Percentiles rank a stretch among this genome's conserved stretches.
These are phyloP conservation scores for Chrysophaeum taylorii DNA, from an alignment of 352 stramenopile genomes.

Conservation along the genomic window DNA sequence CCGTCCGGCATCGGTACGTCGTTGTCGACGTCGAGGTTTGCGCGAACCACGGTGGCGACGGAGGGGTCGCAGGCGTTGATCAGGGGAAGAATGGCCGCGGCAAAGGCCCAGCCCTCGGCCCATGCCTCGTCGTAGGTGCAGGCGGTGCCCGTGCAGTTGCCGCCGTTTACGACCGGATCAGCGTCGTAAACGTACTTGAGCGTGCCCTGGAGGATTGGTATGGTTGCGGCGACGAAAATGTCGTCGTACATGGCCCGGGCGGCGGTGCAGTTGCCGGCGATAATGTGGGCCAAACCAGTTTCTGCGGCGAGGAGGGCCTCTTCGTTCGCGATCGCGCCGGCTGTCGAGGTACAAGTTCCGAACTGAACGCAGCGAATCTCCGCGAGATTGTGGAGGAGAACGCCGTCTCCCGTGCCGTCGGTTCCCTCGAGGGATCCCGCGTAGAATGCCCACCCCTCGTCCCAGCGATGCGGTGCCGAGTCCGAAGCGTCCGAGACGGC, in stretches of 20 bases:
- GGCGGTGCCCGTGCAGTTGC: background rate
- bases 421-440: slow-evolving; percentile 39
- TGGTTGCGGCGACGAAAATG: slow-evolving; percentile 39
- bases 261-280: too few species aligned
- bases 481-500: slow-evolving; percentile 8
- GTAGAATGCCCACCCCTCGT: slow-evolving; percentile 52
- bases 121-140: slow-evolving; percentile 32
- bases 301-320: too few species aligned
- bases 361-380: slow-evolving; percentile 48
- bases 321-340: slow-evolving; percentile 41
- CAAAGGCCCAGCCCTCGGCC: slow-evolving; percentile 42
- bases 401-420: slow-evolving; percentile 35
- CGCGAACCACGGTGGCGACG: too few species aligned
- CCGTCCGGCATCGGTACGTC: slow-evolving; percentile 11
- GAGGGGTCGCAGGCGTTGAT: too few species aligned
- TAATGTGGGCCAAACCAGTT: too few species aligned
- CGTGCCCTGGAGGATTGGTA: slow-evolving; percentile 51
- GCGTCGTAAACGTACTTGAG: slow-evolving; percentile 36
- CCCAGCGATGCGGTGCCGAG: too few species aligned
- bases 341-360: slow-evolving; percentile 37
- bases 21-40: too few species aligned
- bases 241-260: too few species aligned
- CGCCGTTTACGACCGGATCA: background rate
- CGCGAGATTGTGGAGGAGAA: too few species aligned
- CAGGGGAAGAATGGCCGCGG: slow-evolving; percentile 37